A percentile compares a stretch with the other conserved stretches of the same genome.
Evolutionary conservation across 768 basidiomycete genomes (phyloP).

Genomic region (Lactarius sp.): DNA sequence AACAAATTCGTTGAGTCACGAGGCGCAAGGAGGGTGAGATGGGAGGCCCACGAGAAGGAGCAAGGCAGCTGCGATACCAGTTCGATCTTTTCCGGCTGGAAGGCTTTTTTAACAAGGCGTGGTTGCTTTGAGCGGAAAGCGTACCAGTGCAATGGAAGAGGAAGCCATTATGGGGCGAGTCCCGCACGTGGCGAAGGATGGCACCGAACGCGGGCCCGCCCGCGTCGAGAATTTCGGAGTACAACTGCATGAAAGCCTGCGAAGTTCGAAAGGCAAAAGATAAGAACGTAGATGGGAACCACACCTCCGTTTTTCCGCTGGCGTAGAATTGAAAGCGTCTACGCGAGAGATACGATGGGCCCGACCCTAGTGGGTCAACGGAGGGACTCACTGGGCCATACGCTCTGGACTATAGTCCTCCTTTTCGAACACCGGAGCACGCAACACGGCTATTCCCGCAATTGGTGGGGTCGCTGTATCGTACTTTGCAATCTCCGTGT

Average conservation of each 20-base stretch:
- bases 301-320: constrained; percentile 73
- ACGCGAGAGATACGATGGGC: background rate
- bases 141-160: constrained; percentile 76
- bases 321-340: constrained; percentile 73
- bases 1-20: background rate
- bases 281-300: background rate
- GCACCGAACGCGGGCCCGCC: constrained; percentile 63
- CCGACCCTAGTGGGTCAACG: background rate
- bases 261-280: background rate
- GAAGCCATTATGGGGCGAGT: constrained; percentile 57
- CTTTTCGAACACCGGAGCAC: constrained; percentile 56
- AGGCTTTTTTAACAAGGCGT: background rate
- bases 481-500: constrained; percentile 75
- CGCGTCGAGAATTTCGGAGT: constrained; percentile 75
- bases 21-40: background rate
- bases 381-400: constrained; percentile 75
- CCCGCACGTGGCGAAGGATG: constrained; percentile 69
- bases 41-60: constrained; percentile 51
- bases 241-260: constrained; percentile 76
- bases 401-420: constrained; percentile 81
- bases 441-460: constrained; percentile 56
- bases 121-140: background rate
- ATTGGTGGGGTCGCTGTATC: constrained; percentile 58
- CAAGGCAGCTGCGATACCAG: constrained; percentile 70
- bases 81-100: constrained; percentile 76